Evolutionary conservation across 768 basidiomycete species (phyloP).

Genomic region (Termitomyces sp.): DNA sequence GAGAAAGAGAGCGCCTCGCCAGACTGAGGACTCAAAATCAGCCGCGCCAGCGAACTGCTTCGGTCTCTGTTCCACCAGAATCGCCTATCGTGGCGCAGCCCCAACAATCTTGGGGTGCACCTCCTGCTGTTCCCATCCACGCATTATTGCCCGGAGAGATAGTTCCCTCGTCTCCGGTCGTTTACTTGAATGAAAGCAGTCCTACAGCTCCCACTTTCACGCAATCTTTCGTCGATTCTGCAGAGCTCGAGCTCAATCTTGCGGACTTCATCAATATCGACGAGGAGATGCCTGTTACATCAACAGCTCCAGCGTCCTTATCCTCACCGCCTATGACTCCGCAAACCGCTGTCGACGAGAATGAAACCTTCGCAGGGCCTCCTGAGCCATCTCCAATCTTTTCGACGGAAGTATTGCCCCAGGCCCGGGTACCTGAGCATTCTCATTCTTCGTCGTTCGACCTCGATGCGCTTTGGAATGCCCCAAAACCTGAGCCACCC

Average conservation of each 20-base stretch:
- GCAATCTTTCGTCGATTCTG: slow-evolving; percentile 29
- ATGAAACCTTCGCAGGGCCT: slow-evolving; percentile 12
- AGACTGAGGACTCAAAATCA: slow-evolving; percentile 46
- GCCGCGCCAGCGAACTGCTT: slow-evolving; percentile 41
- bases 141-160: slow-evolving; percentile 26
- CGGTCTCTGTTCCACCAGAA: slow-evolving; percentile 68
- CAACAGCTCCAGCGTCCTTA: slow-evolving; percentile 17
- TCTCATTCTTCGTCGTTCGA: slow-evolving; percentile 57
- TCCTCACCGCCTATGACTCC: slow-evolving; percentile 4
- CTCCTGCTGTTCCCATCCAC: slow-evolving; percentile 50
- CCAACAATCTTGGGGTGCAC: slow-evolving; percentile 53
- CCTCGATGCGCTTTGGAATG: slow-evolving; percentile 66
- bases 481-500: slow-evolving; percentile 29
- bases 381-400: slow-evolving; percentile 16
- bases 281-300: slow-evolving; percentile 43
- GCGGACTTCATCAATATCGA: slow-evolving; percentile 76
- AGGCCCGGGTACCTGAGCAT: slow-evolving; percentile 39
- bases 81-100: slow-evolving; percentile 45
- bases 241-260: slow-evolving; percentile 64
- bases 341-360: slow-evolving; percentile 8
- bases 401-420: slow-evolving; percentile 41
- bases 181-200: slow-evolving; percentile 20
- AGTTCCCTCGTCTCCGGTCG: slow-evolving; percentile 17
- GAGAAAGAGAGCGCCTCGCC: slow-evolving; percentile 65
- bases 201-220: slow-evolving; percentile 1